These are phyloP conservation scores for Aspergillus mulundensis DNA, from an alignment of 495 filamentous ascomycete species.

Conservation along the genomic window DNA sequence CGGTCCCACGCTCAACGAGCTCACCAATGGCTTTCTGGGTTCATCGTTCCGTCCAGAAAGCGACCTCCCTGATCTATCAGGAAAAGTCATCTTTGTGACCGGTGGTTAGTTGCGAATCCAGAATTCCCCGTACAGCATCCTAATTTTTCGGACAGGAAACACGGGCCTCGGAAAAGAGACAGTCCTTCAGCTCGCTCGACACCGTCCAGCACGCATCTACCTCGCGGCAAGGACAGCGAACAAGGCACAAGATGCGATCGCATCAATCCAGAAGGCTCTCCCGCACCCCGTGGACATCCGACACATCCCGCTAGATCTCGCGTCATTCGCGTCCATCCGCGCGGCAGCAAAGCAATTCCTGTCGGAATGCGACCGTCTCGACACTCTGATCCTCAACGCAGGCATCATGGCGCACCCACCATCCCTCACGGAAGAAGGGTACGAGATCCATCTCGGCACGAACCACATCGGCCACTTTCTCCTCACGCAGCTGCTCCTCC, in stretches of 20 bases:
- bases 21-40: slow-evolving; percentile 35
- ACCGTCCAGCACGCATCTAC: slow-evolving; percentile 58
- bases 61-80: slow-evolving; percentile 54
- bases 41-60: slow-evolving; percentile 47
- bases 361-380: slow-evolving; percentile 46
- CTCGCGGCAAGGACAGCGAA: slow-evolving; percentile 54
- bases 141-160: slow-evolving; percentile 44
- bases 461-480: slow-evolving; percentile 70
- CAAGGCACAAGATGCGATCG: slow-evolving; percentile 50
- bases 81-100: slow-evolving; percentile 59
- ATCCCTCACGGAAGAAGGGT: slow-evolving; percentile 54
- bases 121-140: not conserved
- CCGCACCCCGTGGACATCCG: slow-evolving; percentile 43
- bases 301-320: slow-evolving; percentile 48
- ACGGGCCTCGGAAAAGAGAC: slow-evolving; percentile 64
- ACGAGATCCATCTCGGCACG: slow-evolving; percentile 67
- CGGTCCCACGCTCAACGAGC: slow-evolving; percentile 38
- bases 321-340: slow-evolving; percentile 50
- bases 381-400: slow-evolving; percentile 67
- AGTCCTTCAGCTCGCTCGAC: slow-evolving; percentile 56
- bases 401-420: slow-evolving; percentile 57
- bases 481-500: slow-evolving; percentile 59
- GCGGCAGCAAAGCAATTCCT: slow-evolving; percentile 45
- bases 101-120: slow-evolving; percentile 43
- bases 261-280: slow-evolving; percentile 42